Percentiles rank a stretch among this genome's conserved stretches.
Evolutionary conservation across 2,329 filamentous ascomycete species (phyloP).

Genomic region (Neonectria hederae): DNA sequence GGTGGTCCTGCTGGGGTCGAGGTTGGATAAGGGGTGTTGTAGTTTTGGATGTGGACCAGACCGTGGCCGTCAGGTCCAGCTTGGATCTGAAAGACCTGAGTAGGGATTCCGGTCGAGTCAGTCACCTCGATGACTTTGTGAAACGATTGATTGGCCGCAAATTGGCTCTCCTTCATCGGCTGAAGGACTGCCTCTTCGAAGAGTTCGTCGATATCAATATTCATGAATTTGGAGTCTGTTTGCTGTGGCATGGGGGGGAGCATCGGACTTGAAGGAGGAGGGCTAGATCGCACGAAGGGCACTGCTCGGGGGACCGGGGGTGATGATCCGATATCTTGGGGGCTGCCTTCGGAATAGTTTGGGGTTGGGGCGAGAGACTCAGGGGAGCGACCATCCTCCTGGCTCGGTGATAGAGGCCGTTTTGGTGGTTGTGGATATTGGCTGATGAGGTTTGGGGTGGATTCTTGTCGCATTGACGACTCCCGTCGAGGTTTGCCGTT

Average conservation of each 20-base stretch:
- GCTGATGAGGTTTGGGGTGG: conserved; percentile 58
- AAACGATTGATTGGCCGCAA: conserved; percentile 31
- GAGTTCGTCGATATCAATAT: conserved; percentile 75
- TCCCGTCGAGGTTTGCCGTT: conserved; percentile 62
- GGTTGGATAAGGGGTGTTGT: conserved; percentile 44
- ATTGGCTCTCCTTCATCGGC: conserved; percentile 48
- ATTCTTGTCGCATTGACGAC: conserved; percentile 65
- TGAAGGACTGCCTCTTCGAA: conserved; percentile 69
- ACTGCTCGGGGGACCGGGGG: conserved; percentile 79
- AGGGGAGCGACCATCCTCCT: conserved; percentile 64
- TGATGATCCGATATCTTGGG: conserved; percentile 87
- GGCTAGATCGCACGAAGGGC: conserved; percentile 65
- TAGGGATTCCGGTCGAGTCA: conserved; percentile 49
- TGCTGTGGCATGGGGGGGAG: conserved; percentile 73
- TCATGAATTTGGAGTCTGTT: conserved; percentile 86
- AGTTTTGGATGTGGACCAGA: conserved; percentile 49
- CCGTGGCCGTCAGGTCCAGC: conserved; percentile 49
- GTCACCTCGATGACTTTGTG: conserved; percentile 44
- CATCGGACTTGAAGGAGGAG: conserved; percentile 82
- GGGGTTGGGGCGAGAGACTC: conserved; percentile 64
- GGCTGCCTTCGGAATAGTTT: conserved; percentile 70
- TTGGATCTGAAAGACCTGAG: conserved; percentile 56
- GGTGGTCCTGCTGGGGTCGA: conserved; percentile 33
- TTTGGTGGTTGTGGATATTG: conserved; percentile 50
- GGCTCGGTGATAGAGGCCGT: conserved; percentile 54